A percentile compares a stretch with the other conserved stretches of the same genome.
Evolutionary conservation across 768 basidiomycete species (phyloP).

Genomic region (Suillus spraguei): DNA sequence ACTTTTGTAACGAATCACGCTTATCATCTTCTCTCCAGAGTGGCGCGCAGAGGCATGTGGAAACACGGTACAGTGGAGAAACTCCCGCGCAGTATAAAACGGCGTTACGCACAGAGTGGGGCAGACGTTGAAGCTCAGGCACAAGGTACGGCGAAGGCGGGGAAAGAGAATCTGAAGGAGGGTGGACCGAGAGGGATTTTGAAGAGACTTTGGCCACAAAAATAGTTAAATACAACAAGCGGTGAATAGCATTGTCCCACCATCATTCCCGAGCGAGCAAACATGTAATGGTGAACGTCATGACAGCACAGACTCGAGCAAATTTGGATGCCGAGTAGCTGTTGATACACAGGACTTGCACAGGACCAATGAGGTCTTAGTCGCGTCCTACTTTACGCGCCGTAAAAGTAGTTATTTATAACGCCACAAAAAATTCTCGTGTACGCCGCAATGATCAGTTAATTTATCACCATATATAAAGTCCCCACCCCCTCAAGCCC

Average conservation of each 20-base stretch:
- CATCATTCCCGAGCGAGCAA: background rate
- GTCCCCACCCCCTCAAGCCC: background rate
- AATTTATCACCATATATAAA: background rate
- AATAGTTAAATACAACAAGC: background rate
- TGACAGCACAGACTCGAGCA: background rate
- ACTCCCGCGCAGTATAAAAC: slow-evolving; percentile 84
- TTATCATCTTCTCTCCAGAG: slow-evolving; percentile 37
- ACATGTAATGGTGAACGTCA: background rate
- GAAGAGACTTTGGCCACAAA: slow-evolving; percentile 4
- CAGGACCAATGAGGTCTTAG: background rate
- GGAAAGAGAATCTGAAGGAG: background rate
- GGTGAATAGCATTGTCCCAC: background rate
- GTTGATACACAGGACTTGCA: background rate
- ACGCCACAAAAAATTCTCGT: background rate
- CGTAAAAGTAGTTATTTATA: background rate
- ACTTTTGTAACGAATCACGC: background rate
- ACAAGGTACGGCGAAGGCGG: background rate
- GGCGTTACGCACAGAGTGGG: slow-evolving; percentile 45
- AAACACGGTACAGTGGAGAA: slow-evolving; percentile 52
- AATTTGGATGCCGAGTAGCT: background rate
- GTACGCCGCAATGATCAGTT: background rate
- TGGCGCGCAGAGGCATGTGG: slow-evolving; percentile 78
- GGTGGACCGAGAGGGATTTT: background rate
- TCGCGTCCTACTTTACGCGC: background rate
- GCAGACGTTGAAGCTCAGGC: background rate